A percentile compares a stretch with the other conserved stretches of the same genome.
These are phyloP conservation scores for Letharia lupina DNA, from an alignment of 495 filamentous ascomycete genomes.

Conservation along the genomic window DNA sequence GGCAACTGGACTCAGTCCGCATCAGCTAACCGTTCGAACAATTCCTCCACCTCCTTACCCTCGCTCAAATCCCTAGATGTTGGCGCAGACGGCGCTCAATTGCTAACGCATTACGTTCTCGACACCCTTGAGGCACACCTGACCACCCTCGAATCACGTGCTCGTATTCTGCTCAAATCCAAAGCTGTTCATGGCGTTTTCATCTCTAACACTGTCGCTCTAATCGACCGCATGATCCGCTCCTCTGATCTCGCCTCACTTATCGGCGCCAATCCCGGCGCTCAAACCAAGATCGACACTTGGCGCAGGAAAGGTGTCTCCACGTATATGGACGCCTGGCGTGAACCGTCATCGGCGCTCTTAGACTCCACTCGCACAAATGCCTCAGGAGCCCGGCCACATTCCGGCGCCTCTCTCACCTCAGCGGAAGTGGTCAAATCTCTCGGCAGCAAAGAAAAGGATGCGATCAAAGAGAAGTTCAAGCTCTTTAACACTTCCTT, in stretches of 20 bases:
- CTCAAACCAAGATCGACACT: slow-evolving; percentile 54
- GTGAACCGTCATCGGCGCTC: slow-evolving; percentile 72
- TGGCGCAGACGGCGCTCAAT: slow-evolving; percentile 76
- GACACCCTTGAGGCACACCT: slow-evolving; percentile 81
- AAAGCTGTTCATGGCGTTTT: slow-evolving; percentile 80
- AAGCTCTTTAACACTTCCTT: slow-evolving; percentile 83
- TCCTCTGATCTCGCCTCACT: slow-evolving; percentile 69
- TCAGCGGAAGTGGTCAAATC: slow-evolving; percentile 74
- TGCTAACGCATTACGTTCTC: slow-evolving; percentile 79
- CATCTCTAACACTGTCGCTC: slow-evolving; percentile 77
- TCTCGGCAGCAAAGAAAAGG: slow-evolving; percentile 80
- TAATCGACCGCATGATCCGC: slow-evolving; percentile 78
- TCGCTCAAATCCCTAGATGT: slow-evolving; percentile 74
- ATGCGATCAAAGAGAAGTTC: slow-evolving; percentile 94
- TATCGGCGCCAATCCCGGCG: slow-evolving; percentile 53
- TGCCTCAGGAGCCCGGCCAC: slow-evolving; percentile 60
- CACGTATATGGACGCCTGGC: slow-evolving; percentile 81
- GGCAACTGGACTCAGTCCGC: slow-evolving; percentile 68
- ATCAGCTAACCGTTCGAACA: slow-evolving; percentile 38
- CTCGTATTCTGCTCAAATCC: slow-evolving; percentile 62
- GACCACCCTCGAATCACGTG: slow-evolving; percentile 65
- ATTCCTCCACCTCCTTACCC: slow-evolving; percentile 55
- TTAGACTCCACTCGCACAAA: slow-evolving; percentile 91
- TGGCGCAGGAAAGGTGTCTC: slow-evolving; percentile 81
- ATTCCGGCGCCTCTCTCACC: slow-evolving; percentile 54